Evolutionary conservation across 2,329 filamentous ascomycete species (phyloP), one percentile per base, ranked within the genome.

Genomic region (Mycogone perniciosa): DNA sequence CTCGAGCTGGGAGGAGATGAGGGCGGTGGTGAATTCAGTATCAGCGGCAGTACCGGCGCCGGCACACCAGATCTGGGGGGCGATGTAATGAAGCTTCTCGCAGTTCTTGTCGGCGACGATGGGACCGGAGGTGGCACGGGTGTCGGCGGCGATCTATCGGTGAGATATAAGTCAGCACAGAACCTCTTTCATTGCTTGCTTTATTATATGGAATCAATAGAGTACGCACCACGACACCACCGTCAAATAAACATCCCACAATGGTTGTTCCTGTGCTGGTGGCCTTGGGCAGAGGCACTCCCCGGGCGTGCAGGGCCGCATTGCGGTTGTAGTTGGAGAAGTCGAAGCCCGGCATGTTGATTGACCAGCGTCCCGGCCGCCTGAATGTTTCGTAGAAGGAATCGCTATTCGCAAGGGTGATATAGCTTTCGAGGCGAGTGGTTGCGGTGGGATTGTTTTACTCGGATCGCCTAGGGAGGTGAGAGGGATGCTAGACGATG

Each of bases 31-130:
- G 79, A 99, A 99, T 76, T 99, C 93, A 59, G 92, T 97, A 72
- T 99, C 93, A 64, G 93, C 93, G 56, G 93, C 93, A 46, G 93
- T 99, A 71, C 95, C 93, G 60, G 93, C 95, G 62, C 93, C 93
- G 7, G 93, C 93, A 74, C 93, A 99, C 93, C 93, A 99, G 73
- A 99, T 99, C 72, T 96, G 90, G 54, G 93, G 92, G 40, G 93
- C 81, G 71, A 99, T 99, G 79, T 95, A 99, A 77, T 99, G 93
- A 58, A 99, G 85, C 78, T 99, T 99, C 76, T 99, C 92, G 78
- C 93, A 97, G 81, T 99, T 99, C 89, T 99, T 99, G 82, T 99
- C 93, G 72, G 95, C 95, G 62, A 99, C 93, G 73, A 99, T 99
- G 60, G 93, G 91, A 34, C 93, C 93, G 58, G 88, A 95, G 43